Conservation (phyloP, 495 filamentous ascomycete genomes). For the Hypoxylon trugodes region DNA sequence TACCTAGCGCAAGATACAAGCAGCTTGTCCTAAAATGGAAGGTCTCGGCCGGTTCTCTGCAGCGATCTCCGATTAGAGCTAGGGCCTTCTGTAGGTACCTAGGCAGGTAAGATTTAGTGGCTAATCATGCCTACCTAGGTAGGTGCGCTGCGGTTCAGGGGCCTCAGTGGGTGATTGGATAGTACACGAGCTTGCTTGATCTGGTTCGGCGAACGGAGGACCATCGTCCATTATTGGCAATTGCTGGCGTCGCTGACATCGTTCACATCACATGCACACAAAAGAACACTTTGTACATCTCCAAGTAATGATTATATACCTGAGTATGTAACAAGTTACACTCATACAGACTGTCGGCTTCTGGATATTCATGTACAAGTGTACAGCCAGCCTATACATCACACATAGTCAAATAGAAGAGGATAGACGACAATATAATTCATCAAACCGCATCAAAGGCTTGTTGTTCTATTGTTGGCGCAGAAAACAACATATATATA, state of each 20-base stretch:
- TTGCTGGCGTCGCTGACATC: too few relatives aligned
- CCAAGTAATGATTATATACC: too few relatives aligned
- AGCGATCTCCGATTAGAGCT: too few relatives aligned
- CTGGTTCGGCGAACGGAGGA: not conserved
- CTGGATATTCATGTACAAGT: not conserved
- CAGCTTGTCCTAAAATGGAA: too few relatives aligned
- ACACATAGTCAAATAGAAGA: not conserved
- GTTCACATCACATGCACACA: too few relatives aligned
- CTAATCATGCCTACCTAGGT: too few relatives aligned
- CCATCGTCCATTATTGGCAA: not conserved
- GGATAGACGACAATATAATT: not conserved
- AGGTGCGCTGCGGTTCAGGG: too few relatives aligned
- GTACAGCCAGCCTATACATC: not conserved
- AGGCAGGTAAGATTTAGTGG: too few relatives aligned
- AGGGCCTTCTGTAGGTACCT: too few relatives aligned
- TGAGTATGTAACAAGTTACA: not conserved
- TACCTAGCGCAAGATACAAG: not conserved
- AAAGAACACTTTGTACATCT: too few relatives aligned
- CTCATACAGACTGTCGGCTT: not conserved
- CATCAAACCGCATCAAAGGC: not conserved
- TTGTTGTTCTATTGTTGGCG: slow-evolving; percentile 18
- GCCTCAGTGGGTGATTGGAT: too few relatives aligned
- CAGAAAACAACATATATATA: slow-evolving; percentile 13
- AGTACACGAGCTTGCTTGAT: not conserved
- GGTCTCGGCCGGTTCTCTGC: too few relatives aligned